Conservation (phyloP, 768 basidiomycete species). For the Hericium rajendrae region DNA sequence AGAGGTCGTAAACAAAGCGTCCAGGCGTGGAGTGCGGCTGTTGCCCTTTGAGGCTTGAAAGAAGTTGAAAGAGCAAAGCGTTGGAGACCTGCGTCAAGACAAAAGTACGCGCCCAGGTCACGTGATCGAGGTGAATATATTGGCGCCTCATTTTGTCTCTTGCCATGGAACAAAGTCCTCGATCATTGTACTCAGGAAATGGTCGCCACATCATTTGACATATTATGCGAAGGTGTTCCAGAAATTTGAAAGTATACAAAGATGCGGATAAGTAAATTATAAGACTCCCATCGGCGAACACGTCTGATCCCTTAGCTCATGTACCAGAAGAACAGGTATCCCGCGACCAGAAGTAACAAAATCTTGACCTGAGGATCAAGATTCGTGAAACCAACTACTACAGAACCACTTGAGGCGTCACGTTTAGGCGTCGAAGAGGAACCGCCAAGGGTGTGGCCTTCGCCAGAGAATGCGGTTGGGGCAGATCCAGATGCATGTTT, state of each 20-base stretch:
- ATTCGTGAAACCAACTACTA: conserved; percentile 29
- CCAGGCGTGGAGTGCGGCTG: not conserved
- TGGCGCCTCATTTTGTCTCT: too few relatives aligned
- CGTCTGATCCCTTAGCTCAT: conserved; percentile 16
- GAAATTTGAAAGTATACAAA: not conserved
- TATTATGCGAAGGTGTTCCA: too few relatives aligned
- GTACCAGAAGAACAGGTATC: conserved; percentile 51
- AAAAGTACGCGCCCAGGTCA: not conserved
- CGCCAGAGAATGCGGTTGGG: conserved; percentile 51
- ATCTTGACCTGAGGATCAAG: conserved; percentile 63
- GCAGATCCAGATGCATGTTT: conserved; percentile 37
- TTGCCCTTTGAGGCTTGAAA: not conserved
- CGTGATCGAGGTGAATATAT: not conserved
- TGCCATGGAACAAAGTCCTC: too few relatives aligned
- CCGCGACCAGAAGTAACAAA: conserved; percentile 48
- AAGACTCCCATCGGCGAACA: too few relatives aligned
- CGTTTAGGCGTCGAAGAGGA: conserved; percentile 23
- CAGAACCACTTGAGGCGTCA: conserved; percentile 20
- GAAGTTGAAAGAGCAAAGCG: not conserved
- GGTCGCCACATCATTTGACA: too few relatives aligned
- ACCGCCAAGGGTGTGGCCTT: conserved; percentile 65
- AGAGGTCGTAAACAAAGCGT: too few relatives aligned
- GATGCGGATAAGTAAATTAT: not conserved
- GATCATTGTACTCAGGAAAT: too few relatives aligned
- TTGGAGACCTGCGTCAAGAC: not conserved